Evolutionary conservation across 768 basidiomycete genomes (phyloP).

Genomic region (Gloeophyllum trabeum): DNA sequence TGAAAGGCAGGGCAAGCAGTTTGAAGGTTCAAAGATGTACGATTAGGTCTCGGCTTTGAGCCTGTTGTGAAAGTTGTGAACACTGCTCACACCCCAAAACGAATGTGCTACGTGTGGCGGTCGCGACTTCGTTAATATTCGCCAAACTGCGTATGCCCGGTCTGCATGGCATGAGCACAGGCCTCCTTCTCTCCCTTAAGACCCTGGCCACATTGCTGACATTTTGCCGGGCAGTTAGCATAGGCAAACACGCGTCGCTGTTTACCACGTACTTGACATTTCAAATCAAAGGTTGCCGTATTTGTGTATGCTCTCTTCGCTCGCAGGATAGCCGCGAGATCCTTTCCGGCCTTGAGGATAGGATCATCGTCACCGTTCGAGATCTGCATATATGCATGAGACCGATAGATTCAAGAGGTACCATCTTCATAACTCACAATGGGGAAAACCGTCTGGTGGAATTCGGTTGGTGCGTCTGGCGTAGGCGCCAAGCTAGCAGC

Average conservation of each 20-base stretch:
- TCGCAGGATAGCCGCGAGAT: slow-evolving; percentile 63
- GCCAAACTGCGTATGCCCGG: slow-evolving; percentile 78
- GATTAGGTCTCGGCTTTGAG: too few species aligned
- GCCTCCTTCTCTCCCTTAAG: slow-evolving; percentile 94
- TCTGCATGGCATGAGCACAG: slow-evolving; percentile 74
- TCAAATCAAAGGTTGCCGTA: slow-evolving; percentile 82
- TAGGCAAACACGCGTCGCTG: not conserved
- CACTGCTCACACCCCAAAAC: too few species aligned
- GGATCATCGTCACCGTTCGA: slow-evolving; percentile 32
- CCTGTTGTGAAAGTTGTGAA: too few species aligned
- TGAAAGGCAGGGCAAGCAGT: too few species aligned
- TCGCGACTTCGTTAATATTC: slow-evolving; percentile 66
- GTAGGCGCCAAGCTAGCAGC: slow-evolving; percentile 75
- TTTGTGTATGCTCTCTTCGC: slow-evolving; percentile 83
- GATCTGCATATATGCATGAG: slow-evolving; percentile 11
- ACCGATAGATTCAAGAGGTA: too few species aligned
- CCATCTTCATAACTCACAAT: slow-evolving; percentile 37
- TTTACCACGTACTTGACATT: slow-evolving; percentile 70
- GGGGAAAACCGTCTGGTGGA: slow-evolving; percentile 83
- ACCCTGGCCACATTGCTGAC: slow-evolving; percentile 68
- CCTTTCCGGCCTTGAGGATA: slow-evolving; percentile 50
- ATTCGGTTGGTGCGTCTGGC: slow-evolving; percentile 66
- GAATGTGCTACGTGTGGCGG: too few species aligned
- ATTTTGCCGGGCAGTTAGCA: not conserved
- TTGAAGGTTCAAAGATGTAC: too few species aligned